phyloP scores from a whole-genome alignment of 1,139 yeast species.

The Kodamaea sp. region DNA sequence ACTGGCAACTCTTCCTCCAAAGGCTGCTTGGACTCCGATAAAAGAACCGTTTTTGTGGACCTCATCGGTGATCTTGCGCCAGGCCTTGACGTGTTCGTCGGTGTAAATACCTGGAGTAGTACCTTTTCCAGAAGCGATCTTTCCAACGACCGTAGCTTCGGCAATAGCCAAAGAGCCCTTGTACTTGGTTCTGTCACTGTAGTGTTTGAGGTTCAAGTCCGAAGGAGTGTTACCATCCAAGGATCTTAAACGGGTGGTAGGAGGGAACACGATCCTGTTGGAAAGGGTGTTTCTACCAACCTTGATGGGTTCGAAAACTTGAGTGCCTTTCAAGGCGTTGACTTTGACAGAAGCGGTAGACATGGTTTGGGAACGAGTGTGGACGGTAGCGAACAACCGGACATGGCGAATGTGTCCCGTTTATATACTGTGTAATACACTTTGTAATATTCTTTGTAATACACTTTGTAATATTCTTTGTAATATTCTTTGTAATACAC shows the following conservation, averaged over 20 bases:
- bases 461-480: no score
- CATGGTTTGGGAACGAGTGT: no score
- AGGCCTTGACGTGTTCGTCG: constrained; percentile 45
- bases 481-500: no score
- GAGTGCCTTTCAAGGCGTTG: constrained; percentile 29
- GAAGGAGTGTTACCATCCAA: constrained; percentile 44
- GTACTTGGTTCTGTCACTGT: constrained; percentile 13
- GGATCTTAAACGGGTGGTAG: constrained; percentile 57
- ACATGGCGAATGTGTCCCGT: no score
- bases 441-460: no score
- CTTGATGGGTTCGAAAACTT: constrained; percentile 50
- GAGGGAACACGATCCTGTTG: constrained; percentile 53
- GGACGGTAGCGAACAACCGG: no score
- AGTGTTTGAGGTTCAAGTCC: constrained; percentile 36
- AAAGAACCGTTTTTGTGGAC: constrained; percentile 57
- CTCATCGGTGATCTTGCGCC: constrained; percentile 50
- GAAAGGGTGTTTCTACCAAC: constrained; percentile 39
- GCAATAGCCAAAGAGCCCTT: constrained; percentile 16
- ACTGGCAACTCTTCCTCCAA: constrained; percentile 16
- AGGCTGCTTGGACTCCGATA: constrained; percentile 52
- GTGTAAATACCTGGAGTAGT: constrained; percentile 57
- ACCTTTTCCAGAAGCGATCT: constrained; percentile 34
- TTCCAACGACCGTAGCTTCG: constrained; percentile 13
- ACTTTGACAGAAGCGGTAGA: no score
- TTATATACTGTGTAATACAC: no score